Evolutionary conservation across 2,329 filamentous ascomycete species (phyloP).

Genomic region (Chrysoporthe cubensis): DNA sequence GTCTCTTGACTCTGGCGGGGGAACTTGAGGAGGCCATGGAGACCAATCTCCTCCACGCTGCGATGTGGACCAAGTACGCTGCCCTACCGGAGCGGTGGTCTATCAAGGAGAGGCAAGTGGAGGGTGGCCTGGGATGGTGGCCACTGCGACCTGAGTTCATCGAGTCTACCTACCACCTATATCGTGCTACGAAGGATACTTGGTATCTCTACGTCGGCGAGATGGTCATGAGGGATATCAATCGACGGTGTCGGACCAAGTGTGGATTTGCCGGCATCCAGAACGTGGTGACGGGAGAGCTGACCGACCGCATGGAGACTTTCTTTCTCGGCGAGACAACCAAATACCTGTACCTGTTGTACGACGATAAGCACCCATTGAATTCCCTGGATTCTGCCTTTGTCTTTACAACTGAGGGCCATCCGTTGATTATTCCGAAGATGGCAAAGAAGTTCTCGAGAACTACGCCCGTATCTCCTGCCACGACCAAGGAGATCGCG

Average conservation of each 20-base stretch:
- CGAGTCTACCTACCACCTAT: slow-evolving; percentile 96
- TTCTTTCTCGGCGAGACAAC: slow-evolving; percentile 97
- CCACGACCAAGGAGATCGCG: slow-evolving; percentile 27
- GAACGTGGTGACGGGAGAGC: slow-evolving; percentile 80
- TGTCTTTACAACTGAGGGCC: slow-evolving; percentile 95
- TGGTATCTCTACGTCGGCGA: slow-evolving; percentile 97
- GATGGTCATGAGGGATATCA: slow-evolving; percentile 90
- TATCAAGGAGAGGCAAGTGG: slow-evolving; percentile 78
- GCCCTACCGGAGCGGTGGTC: slow-evolving; percentile 95
- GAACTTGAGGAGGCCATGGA: slow-evolving; percentile 90
- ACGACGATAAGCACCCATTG: slow-evolving; percentile 82
- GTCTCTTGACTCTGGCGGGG: slow-evolving; percentile 81
- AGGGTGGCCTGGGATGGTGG: slow-evolving; percentile 91
- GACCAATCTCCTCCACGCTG: slow-evolving; percentile 87
- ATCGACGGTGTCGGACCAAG: slow-evolving; percentile 82
- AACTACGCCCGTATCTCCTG: slow-evolving; percentile 28
- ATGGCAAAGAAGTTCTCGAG: slow-evolving; percentile 37
- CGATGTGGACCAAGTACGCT: slow-evolving; percentile 93
- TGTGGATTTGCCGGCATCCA: slow-evolving; percentile 94
- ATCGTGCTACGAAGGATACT: slow-evolving; percentile 87
- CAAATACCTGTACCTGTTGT: slow-evolving; percentile 93
- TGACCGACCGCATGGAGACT: slow-evolving; percentile 95
- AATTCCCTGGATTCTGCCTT: slow-evolving; percentile 85
- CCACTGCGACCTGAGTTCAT: slow-evolving; percentile 94
- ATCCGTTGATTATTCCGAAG: slow-evolving; percentile 83